phyloP scores from a whole-genome alignment of 192 early-diverging fungal species.

The Geranomyces variabilis region DNA sequence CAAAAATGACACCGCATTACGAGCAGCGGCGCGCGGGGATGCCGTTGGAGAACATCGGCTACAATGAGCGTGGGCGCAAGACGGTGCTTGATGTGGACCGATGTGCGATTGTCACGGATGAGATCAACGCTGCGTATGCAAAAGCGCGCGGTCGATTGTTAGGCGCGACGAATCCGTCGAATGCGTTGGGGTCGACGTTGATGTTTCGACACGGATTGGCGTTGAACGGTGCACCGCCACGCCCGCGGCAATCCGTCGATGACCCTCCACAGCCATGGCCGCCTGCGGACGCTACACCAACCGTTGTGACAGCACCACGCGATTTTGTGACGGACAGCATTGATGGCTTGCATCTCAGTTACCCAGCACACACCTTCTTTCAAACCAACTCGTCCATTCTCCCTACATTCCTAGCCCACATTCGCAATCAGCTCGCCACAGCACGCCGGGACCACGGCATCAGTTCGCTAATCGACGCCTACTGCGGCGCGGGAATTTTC shows the following conservation, averaged over 20 bases:
- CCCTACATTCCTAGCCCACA: slow-evolving; percentile 62
- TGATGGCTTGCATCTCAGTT: slow-evolving; percentile 56
- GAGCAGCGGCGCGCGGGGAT: not conserved
- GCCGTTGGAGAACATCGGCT: slow-evolving; percentile 61
- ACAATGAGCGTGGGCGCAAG: slow-evolving; percentile 57
- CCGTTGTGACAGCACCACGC: slow-evolving; percentile 3
- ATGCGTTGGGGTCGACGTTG: not conserved
- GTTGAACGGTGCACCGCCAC: not conserved
- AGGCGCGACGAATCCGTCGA: not conserved
- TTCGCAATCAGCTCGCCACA: slow-evolving; percentile 61
- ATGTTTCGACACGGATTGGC: slow-evolving; percentile 17
- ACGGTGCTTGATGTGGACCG: slow-evolving; percentile 67
- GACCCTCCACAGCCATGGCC: slow-evolving; percentile 32
- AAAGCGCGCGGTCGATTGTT: not conserved
- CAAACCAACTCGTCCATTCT: slow-evolving; percentile 72
- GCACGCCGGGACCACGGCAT: not conserved
- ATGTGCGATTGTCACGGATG: slow-evolving; percentile 66
- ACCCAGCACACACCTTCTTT: slow-evolving; percentile 69
- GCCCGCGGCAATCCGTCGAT: not conserved
- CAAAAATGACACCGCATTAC: slow-evolving; percentile 72
- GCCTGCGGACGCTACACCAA: slow-evolving; percentile 7
- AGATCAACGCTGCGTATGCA: slow-evolving; percentile 54
- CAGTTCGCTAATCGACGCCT: slow-evolving; percentile 62
- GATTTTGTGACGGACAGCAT: slow-evolving; percentile 32
- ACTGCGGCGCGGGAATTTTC: slow-evolving; percentile 76